These are phyloP conservation scores for Solanum lycopersicoides DNA, from an alignment of 257 asterid genomes.

Conservation along the genomic window DNA sequence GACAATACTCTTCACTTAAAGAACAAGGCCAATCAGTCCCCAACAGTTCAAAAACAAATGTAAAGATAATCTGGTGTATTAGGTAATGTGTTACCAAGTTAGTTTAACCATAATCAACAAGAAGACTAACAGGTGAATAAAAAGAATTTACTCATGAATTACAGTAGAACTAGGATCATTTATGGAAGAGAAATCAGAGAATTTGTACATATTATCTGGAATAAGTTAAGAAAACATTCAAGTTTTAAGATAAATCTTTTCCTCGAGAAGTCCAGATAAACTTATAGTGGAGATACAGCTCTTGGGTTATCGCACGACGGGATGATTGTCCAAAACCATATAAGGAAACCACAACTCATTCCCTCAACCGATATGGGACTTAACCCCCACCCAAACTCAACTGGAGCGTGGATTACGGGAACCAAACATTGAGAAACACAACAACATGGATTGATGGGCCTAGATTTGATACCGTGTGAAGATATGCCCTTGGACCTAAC, in stretches of 20 bases:
- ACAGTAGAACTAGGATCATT: background rate
- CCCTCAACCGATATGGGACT: background rate
- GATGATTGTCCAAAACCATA: background rate
- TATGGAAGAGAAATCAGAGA: background rate
- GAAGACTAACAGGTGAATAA: background rate
- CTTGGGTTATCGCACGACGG: background rate
- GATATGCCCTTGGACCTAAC: background rate
- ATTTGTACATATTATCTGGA: background rate
- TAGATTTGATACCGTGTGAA: background rate
- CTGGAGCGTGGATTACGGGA: background rate
- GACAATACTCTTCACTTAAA: background rate
- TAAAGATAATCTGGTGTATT: background rate
- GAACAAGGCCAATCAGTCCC: background rate
- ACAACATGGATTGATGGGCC: background rate
- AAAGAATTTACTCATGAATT: background rate
- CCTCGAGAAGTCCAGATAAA: background rate
- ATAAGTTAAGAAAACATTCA: background rate
- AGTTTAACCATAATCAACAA: background rate
- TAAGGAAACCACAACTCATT: background rate
- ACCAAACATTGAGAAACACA: background rate
- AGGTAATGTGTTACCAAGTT: background rate
- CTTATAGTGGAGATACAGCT: too few species aligned
- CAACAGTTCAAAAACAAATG: background rate
- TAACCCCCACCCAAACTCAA: background rate
- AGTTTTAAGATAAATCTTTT: background rate